Evolutionary conservation across 345 rosid species (phyloP), one percentile per base, ranked within the genome.

Genomic region (Gossypium ekmanianum): DNA sequence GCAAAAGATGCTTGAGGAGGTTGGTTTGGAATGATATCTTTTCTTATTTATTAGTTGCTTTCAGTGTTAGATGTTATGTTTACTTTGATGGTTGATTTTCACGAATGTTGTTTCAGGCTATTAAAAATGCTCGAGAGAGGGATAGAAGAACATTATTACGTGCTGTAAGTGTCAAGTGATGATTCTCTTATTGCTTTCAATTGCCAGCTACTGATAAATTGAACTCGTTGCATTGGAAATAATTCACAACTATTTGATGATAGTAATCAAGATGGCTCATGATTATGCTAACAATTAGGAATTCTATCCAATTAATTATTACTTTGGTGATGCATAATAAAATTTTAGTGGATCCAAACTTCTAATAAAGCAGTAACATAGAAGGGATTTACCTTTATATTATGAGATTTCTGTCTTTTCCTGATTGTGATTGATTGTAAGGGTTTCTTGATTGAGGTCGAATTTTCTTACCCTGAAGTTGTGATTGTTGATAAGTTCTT

Each of bases 101-200:
- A 0, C 71, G 52, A 9, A 76, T 44, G 7, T 77, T n/a, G 71
- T 88, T 39, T 75, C 84, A 94, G 97, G 97, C 98, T 44, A 89
- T 94, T 73, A 89, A 91, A 85, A 88, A 90, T 83, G 89, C 98
- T 78, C 86, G 98, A 62, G 98, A 94, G 82, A 91, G 98, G 68
- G 98, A 92, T 68, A 83, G 94, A 62, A 88, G 98, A 76, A 78
- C 91, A 29, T 84, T 94, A 41, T 64, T 94, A 26, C 95, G 98
- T 1, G 85, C 94, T 67, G 97, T 92, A 88, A 89, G 97, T 74
- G 58, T 66, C 66, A 39, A 59, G 4, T 1, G n/a, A 11, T 39
- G 16, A 56, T 56, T 17, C 61, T 61, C 1, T 17, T 61, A 6
- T 74, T 59, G 69, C 63, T 39, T 45, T 56, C 14, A 63, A 20